A percentile compares a stretch with the other conserved stretches of the same genome.
These are phyloP conservation scores for Coemansia sp. DNA, from an alignment of 192 early-diverging fungal genomes.

Conservation along the genomic window DNA sequence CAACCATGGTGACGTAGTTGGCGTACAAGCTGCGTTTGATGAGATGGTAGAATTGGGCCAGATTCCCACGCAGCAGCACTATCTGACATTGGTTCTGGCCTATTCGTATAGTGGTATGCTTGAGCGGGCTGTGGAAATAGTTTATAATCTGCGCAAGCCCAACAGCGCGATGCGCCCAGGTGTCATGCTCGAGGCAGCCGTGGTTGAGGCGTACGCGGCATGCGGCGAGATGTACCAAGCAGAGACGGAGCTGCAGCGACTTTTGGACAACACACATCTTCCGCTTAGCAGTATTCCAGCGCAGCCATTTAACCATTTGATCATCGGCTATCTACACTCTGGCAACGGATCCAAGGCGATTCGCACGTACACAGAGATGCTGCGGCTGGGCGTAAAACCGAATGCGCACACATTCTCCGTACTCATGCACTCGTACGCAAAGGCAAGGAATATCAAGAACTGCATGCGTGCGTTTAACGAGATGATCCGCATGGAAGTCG, in stretches of 20 bases:
- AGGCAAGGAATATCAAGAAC: conserved; percentile 65
- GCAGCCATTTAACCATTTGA: conserved; percentile 48
- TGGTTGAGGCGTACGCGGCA: conserved; percentile 44
- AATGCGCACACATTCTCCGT: conserved; percentile 77
- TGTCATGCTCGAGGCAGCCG: conserved; percentile 33
- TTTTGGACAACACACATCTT: conserved; percentile 32
- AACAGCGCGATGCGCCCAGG: conserved; percentile 27
- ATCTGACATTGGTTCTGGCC: conserved; percentile 42
- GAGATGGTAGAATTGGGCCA: conserved; percentile 48
- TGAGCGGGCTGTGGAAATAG: conserved; percentile 41
- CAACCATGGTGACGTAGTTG: conserved; percentile 46
- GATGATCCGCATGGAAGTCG: conserved; percentile 56
- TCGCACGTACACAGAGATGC: conserved; percentile 77
- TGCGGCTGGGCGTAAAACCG: conserved; percentile 69
- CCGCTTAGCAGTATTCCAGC: conserved; percentile 35
- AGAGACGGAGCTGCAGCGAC: conserved; percentile 33
- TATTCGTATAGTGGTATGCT: conserved; percentile 45
- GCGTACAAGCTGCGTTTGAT: conserved; percentile 46
- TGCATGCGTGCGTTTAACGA: conserved; percentile 66
- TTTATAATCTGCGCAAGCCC: conserved; percentile 40
- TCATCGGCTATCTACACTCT: conserved; percentile 33
- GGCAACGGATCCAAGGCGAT: conserved; percentile 72
- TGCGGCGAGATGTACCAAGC: conserved; percentile 40
- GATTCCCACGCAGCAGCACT: conserved; percentile 48
- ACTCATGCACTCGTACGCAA: conserved; percentile 74